These are phyloP conservation scores for Phytophthora idaei DNA, from an alignment of 352 stramenopile species.

Conservation along the genomic window DNA sequence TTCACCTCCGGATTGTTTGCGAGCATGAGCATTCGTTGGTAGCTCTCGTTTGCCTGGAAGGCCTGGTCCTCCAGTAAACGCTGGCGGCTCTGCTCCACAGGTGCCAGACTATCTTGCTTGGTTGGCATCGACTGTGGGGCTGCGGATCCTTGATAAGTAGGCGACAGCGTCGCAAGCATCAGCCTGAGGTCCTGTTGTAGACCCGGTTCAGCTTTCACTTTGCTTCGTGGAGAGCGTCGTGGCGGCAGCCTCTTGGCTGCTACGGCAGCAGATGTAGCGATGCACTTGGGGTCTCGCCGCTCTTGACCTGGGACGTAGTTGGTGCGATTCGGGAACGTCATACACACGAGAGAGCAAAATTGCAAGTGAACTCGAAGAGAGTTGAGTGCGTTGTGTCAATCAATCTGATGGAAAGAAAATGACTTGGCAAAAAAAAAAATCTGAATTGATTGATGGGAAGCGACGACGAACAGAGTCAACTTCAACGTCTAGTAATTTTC, in stretches of 20 bases:
- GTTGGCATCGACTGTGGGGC: constrained; percentile 8
- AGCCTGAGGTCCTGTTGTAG: constrained; percentile 33
- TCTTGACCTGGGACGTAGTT: constrained; percentile 58
- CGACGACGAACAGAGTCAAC: neutral
- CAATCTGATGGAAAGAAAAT: neutral
- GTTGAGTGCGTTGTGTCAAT: constrained; percentile 2
- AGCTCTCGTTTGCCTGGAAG: constrained; percentile 36
- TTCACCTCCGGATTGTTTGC: constrained; percentile 22
- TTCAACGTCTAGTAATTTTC: neutral
- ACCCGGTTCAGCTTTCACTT: constrained; percentile 2
- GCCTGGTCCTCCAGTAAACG: constrained; percentile 39
- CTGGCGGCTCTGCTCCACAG: constrained; percentile 30
- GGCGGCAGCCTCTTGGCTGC: constrained; percentile 4
- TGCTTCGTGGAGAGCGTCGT: neutral
- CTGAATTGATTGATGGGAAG: neutral
- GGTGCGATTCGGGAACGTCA: constrained; percentile 69
- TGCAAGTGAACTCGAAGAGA: constrained; percentile 19
- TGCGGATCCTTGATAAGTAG: constrained; percentile 10
- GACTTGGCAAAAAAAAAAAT: neutral
- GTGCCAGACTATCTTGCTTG: constrained; percentile 21
- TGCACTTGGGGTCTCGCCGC: constrained; percentile 38
- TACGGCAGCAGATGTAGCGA: constrained; percentile 2
- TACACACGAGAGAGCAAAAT: constrained; percentile 19
- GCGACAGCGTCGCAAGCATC: constrained; percentile 32
- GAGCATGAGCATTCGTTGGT: constrained; percentile 37